A percentile compares a stretch with the other conserved stretches of the same genome.
phyloP scores from a whole-genome alignment of 495 filamentous ascomycete genomes.

The Pyrenula massariospora region DNA sequence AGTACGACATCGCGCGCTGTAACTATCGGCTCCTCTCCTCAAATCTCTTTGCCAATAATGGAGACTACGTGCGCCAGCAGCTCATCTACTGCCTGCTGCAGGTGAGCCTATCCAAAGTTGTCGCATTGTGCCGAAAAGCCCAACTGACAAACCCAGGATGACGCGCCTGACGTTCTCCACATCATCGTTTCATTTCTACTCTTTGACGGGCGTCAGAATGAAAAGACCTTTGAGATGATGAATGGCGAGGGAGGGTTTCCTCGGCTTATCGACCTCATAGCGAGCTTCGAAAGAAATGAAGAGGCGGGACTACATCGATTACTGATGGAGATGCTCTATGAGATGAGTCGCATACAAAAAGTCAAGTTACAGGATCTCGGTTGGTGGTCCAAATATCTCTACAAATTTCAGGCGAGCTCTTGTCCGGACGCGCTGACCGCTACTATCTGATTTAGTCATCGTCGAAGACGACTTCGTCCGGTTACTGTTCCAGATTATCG shows the following conservation, averaged over 20 bases:
- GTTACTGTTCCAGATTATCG: conserved; percentile 80
- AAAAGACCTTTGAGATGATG: conserved; percentile 73
- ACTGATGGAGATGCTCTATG: conserved; percentile 82
- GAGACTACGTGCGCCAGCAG: conserved; percentile 83
- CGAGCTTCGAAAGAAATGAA: conserved; percentile 47
- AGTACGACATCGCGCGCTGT: conserved; percentile 77
- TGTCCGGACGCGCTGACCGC: not conserved
- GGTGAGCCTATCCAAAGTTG: conserved; percentile 28
- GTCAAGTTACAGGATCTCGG: conserved; percentile 67
- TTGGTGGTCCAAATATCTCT: conserved; percentile 18
- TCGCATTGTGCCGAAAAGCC: conserved; percentile 3
- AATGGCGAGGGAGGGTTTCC: conserved; percentile 74
- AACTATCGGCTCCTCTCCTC: conserved; percentile 72
- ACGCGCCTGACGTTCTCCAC: conserved; percentile 67
- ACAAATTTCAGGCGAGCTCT: not conserved
- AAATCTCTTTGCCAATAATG: conserved; percentile 56
- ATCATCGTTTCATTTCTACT: conserved; percentile 79
- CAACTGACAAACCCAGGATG: conserved; percentile 40
- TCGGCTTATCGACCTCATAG: conserved; percentile 72
- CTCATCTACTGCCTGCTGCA: conserved; percentile 86
- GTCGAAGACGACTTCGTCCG: conserved; percentile 79
- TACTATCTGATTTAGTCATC: conserved; percentile 23
- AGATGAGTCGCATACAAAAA: conserved; percentile 90
- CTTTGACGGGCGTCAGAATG: conserved; percentile 74
- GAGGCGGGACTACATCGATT: conserved; percentile 61